These are phyloP conservation scores for Coniophora puteana DNA, from an alignment of 1,284 basidiomycete genomes.

Conservation along the genomic window DNA sequence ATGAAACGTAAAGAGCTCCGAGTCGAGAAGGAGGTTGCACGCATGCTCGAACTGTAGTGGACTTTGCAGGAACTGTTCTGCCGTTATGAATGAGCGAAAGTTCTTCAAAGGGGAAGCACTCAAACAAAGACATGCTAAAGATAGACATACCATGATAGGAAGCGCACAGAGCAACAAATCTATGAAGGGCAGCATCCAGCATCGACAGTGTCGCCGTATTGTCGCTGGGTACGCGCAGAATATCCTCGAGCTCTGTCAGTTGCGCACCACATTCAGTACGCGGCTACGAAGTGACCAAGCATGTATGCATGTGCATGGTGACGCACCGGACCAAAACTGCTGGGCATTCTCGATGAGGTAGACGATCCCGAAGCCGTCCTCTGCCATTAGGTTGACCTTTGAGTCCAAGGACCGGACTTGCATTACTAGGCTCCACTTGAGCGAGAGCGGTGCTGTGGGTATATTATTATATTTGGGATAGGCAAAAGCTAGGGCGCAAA, in stretches of 20 bases:
- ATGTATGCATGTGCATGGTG: slow-evolving; percentile 9
- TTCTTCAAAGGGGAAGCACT: slow-evolving; percentile 5
- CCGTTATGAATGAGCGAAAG: slow-evolving; percentile 3
- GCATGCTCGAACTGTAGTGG: slow-evolving; percentile 82
- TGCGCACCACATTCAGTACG: slow-evolving; percentile 6
- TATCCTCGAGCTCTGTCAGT: slow-evolving; percentile 76
- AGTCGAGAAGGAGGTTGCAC: slow-evolving; percentile 68
- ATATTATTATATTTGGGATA: too few relatives aligned
- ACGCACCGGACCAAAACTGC: slow-evolving; percentile 84
- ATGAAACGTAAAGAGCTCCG: slow-evolving; percentile 84
- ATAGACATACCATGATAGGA: slow-evolving; percentile 75
- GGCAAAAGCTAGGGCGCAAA: too few relatives aligned
- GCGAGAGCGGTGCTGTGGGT: too few relatives aligned
- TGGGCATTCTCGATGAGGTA: slow-evolving; percentile 77
- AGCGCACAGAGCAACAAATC: slow-evolving; percentile 76
- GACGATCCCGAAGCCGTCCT: slow-evolving; percentile 57
- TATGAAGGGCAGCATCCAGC: slow-evolving; percentile 74
- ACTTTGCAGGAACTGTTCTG: slow-evolving; percentile 80
- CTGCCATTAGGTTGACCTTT: slow-evolving; percentile 17
- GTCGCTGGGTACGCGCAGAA: slow-evolving; percentile 63
- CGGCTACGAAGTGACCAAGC: slow-evolving; percentile 5
- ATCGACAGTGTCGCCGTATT: slow-evolving; percentile 59
- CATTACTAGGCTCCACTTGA: too few relatives aligned
- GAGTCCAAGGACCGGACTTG: slow-evolving; percentile 16
- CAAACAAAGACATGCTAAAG: slow-evolving; percentile 2